Base-by-base conservation (phyloP, 495 filamentous ascomycete species). In the Platismatia glauca region DNA sequence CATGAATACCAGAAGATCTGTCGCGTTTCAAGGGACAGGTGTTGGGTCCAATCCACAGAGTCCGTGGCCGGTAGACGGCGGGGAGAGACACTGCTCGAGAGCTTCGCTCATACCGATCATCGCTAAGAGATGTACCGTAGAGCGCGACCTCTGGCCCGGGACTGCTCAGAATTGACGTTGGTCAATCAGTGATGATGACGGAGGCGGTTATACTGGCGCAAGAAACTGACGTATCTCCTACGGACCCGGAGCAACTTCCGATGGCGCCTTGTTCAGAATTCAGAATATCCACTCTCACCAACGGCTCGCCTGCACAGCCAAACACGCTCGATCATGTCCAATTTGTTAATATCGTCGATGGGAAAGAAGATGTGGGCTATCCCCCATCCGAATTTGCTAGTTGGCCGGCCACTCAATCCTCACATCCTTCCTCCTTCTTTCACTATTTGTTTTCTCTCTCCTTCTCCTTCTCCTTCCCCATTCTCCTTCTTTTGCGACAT, bases 161-260 rank as follows among this genome's bases (percentile, higher is more conserved):
- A n/a, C n/a, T n/a, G n/a, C n/a, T n/a, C n/a, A n/a, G n/a, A n/a
- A n/a, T n/a, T n/a, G n/a, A n/a, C n/a, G n/a, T n/a, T n/a, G n/a
- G n/a, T n/a, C n/a, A n/a, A n/a, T n/a, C n/a, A n/a, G n/a, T n/a
- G n/a, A n/a, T n/a, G 7, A 39, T 2, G 7, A 43, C 15, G 7
- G 38, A 43, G 39, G 39, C 35, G 59, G 48, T 7, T 61, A 61
- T 52, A 20, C 34, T 53, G 31, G 43, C 59, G 46, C 59, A 61
- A 41, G 35, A 31, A 1, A 20, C n/a, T 22, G 59, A 46, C 34
- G 37, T 38, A 55, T 61, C 48, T 38, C 33, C 33, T 55, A 20
- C 48, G 24, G n/a, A n/a, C 37, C 29, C 59, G 59, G 59, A 61
- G 59, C 18, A 31, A 55, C 37, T 33, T 61, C 59, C 50, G 59